These are phyloP conservation scores for Calonectria fujianensis DNA, from an alignment of 2,329 filamentous ascomycete genomes.

Conservation along the genomic window DNA sequence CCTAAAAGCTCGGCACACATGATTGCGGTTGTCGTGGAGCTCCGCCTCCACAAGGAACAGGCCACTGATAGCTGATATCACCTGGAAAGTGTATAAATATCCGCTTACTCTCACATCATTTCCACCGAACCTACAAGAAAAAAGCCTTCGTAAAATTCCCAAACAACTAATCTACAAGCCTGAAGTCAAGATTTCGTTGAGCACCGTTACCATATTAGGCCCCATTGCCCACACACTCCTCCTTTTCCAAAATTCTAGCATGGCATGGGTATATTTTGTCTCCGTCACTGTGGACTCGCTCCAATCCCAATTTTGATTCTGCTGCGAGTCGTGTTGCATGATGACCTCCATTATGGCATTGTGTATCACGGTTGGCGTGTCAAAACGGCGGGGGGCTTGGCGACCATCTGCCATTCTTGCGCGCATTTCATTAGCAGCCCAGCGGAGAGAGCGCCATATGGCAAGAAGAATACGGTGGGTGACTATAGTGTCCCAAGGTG, in stretches of 20 bases:
- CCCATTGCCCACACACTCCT: conserved; percentile 37
- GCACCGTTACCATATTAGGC: conserved; percentile 27
- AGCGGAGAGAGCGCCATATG: conserved; percentile 56
- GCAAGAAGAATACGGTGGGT: conserved; percentile 56
- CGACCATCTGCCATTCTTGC: conserved; percentile 9
- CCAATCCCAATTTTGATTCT: conserved; percentile 3
- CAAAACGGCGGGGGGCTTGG: conserved; percentile 19
- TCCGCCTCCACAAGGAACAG: conserved; percentile 10
- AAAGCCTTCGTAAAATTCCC: neutral
- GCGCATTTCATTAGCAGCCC: conserved; percentile 54
- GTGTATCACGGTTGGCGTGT: conserved; percentile 32
- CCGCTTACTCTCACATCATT: neutral
- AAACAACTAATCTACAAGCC: neutral
- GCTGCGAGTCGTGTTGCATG: neutral
- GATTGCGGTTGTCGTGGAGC: neutral
- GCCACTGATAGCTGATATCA: neutral
- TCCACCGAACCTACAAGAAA: too few species aligned
- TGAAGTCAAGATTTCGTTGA: conserved; percentile 23
- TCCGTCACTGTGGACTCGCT: conserved; percentile 1
- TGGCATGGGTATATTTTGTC: conserved; percentile 2
- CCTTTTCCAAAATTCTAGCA: conserved; percentile 34
- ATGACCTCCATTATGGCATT: conserved; percentile 37
- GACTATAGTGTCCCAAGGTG: conserved; percentile 56
- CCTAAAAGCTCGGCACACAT: neutral
- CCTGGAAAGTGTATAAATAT: neutral